These are phyloP conservation scores for Vachellia pachyceras DNA, from an alignment of 306 rosid species.

Conservation along the genomic window DNA sequence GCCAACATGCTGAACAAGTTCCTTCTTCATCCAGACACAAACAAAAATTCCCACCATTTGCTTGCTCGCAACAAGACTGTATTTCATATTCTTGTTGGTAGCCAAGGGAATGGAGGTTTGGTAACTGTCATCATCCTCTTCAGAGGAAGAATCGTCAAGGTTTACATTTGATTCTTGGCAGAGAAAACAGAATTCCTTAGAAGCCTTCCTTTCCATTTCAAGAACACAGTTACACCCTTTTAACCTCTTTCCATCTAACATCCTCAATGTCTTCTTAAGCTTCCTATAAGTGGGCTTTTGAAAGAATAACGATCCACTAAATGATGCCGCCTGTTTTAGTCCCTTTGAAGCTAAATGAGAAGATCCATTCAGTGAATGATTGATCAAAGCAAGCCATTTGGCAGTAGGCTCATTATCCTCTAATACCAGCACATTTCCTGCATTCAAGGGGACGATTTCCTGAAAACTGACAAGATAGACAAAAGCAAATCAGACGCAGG, in stretches of 20 bases:
- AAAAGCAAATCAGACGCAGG: neutral
- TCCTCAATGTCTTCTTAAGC: constrained; percentile 74
- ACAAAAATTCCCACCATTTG: constrained; percentile 98
- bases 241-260: constrained; percentile 63
- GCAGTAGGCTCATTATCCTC: constrained; percentile 96
- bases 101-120: constrained; percentile 50
- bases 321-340: constrained; percentile 43
- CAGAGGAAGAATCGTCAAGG: constrained; percentile 67
- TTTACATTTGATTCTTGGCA: constrained; percentile 68
- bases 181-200: constrained; percentile 79
- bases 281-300: constrained; percentile 81
- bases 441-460: constrained; percentile 97
- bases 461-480: constrained; percentile 64
- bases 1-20: constrained; percentile 77
- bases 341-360: constrained; percentile 47
- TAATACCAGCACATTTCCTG: constrained; percentile 91
- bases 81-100: constrained; percentile 60
- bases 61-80: constrained; percentile 79
- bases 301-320: constrained; percentile 68
- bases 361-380: constrained; percentile 77
- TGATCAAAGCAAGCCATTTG: constrained; percentile 82
- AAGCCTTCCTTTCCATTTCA: constrained; percentile 73
- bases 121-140: constrained; percentile 76
- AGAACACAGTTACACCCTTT: constrained; percentile 77
- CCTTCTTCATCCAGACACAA: constrained; percentile 78